Evolutionary conservation across 1,284 basidiomycete genomes (phyloP), one percentile per base, ranked within the genome.

Genomic region (Xerocomus amazonicus): DNA sequence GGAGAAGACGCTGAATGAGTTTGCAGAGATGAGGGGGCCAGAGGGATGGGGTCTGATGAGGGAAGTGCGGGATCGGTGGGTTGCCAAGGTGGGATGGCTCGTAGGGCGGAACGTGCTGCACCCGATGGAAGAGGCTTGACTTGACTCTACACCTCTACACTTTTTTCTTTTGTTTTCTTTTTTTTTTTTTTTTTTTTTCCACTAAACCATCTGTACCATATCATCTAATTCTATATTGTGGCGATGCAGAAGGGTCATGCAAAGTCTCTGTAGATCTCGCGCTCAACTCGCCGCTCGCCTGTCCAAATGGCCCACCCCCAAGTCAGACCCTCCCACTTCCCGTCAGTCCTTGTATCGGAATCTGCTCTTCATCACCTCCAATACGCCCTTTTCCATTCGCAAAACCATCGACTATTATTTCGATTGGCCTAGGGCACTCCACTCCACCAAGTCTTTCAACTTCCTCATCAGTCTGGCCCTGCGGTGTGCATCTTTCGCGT

Each of bases 31-130:
- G 58, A 80, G 75, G 61, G 73, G 59, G 33, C 59, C 65, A 27
- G 72, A 80, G 48, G 78, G 78, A 4, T 68, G 75, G 54, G 69
- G 73, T 23, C 67, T 74, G 38, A 78, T 90, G 75, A 72, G 76
- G 59, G 71, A 71, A 16, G 70, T 87, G 38, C 72, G 87, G 53
- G 83, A 90, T 62, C 70, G 71, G 36, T 90, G 87, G 87, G 77
- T 89, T 7, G 56, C 62, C 14, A 83, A 80, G 58, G 86, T 87
- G 14, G 88, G 88, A 2, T 91, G 89, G 88, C 62, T 90, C 35
- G 81, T 87, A 12, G 81, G 84, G 5, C 76, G 84, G 55, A 73
- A 61, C 14, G 63, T 62, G 34, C 69, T 75, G 39, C 73, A 78
- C 28, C 72, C 70, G 39, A 83, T 87, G 82, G 80, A 83, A 51